phyloP scores from a whole-genome alignment of 2,329 filamentous ascomycete genomes.

The Claviceps fusiformis region DNA sequence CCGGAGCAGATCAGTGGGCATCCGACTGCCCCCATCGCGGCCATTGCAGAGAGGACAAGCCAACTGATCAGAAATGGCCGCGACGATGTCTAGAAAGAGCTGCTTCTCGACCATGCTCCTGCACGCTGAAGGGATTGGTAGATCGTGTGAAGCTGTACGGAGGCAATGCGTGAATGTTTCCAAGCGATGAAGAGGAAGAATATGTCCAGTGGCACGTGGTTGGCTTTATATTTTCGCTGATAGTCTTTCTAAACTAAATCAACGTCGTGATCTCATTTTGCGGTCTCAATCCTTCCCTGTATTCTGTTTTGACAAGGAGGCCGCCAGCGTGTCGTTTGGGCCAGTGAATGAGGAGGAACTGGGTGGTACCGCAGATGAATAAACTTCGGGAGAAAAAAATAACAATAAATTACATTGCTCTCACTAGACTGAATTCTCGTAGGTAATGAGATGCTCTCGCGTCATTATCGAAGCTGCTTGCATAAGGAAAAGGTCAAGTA shows the following conservation, averaged over 20 bases:
- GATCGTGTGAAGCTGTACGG: neutral
- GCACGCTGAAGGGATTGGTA: neutral
- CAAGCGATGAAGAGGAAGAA: neutral
- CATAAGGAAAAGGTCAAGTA: too few species aligned
- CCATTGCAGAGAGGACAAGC: constrained; percentile 10
- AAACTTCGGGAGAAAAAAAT: too few species aligned
- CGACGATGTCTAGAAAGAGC: neutral
- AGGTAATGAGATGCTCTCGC: too few species aligned
- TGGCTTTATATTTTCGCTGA: neutral
- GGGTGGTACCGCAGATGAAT: too few species aligned
- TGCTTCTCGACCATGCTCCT: neutral
- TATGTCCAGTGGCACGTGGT: neutral
- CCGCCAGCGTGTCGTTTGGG: too few species aligned
- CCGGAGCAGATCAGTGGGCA: constrained; percentile 22
- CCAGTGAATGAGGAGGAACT: too few species aligned
- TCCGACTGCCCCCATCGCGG: constrained; percentile 10
- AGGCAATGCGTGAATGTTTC: neutral
- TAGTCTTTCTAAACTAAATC: neutral
- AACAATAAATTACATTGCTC: too few species aligned
- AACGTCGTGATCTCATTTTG: neutral
- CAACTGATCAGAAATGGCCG: constrained; percentile 6
- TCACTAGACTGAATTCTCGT: too few species aligned
- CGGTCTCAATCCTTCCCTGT: neutral
- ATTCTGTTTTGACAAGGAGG: neutral
- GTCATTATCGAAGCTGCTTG: too few species aligned